A percentile compares a stretch with the other conserved stretches of the same genome.
Conservation (phyloP, 2,329 filamentous ascomycete species). For the Calcarisporium arbuscula region DNA sequence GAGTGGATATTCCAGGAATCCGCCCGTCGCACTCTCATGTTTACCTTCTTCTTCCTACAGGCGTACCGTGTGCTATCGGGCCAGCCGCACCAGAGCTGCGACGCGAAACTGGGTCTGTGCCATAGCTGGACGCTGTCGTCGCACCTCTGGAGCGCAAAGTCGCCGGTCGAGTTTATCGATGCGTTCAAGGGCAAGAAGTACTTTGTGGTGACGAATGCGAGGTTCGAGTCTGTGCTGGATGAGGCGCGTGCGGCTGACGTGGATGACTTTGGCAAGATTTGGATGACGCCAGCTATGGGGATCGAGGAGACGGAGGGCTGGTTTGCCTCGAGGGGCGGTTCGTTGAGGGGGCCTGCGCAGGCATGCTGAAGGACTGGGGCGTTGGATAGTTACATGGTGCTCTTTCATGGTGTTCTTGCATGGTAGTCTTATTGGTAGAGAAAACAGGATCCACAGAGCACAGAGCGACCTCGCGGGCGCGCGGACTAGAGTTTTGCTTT, state of each 20-base stretch:
- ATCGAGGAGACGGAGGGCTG: constrained; percentile 26
- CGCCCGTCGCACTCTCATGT: constrained; percentile 42
- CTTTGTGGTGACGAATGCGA: constrained; percentile 24
- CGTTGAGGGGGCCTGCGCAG: constrained; percentile 5
- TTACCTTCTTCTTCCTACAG: constrained; percentile 39
- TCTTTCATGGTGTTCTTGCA: no score
- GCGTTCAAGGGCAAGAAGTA: constrained; percentile 30
- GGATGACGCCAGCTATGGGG: constrained; percentile 23
- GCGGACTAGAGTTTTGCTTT: no score
- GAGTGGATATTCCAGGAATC: constrained; percentile 49
- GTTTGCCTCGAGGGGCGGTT: constrained; percentile 20
- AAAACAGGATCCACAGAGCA: no score
- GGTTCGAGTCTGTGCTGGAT: constrained; percentile 19
- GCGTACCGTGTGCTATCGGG: constrained; percentile 28
- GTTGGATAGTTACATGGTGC: no score
- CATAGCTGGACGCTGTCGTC: constrained; percentile 34
- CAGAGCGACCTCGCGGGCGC: no score
- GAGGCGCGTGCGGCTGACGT: constrained; percentile 35
- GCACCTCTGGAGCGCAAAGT: constrained; percentile 29
- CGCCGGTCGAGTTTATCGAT: constrained; percentile 28
- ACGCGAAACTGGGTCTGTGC: constrained; percentile 21
- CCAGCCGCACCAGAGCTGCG: constrained; percentile 17
- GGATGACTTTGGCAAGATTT: constrained; percentile 35
- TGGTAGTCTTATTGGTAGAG: no score
- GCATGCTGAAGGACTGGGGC: no score